Base-by-base conservation (phyloP, 495 filamentous ascomycete species). In the Xanthoparmelia taractica region DNA sequence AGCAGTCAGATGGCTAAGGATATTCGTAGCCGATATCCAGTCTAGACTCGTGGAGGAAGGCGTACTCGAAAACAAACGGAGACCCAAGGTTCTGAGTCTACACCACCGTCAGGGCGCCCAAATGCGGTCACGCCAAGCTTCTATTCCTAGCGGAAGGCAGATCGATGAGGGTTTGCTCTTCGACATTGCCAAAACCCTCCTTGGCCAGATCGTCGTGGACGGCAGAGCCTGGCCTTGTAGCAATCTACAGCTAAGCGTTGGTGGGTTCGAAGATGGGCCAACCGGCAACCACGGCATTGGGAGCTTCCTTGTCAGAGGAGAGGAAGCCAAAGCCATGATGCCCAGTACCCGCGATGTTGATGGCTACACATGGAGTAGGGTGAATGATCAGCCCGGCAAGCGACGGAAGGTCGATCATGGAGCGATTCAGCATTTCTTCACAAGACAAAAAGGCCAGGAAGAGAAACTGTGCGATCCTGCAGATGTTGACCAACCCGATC, bases 1-100 rank as follows among this genome's bases (percentile, higher is more conserved):
- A 73, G 95, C 86, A 3, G 78, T 83, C 10, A 87, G 85, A 68
- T 98, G 94, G 94, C 77, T 98, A 54, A 80, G 85, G 20, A 96
- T 98, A 61, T 97, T 98, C 73, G 87, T 85, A 18, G 91, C 92
- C 1, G 94, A 98, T 71, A 96, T 98, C 58, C 93, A 88, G 75
- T 86, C 87, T 27, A 85, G 94, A 55, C 79, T 97, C 36, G 87
- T 96, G 8, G 92, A 97, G 66, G 94, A 97, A 73, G 93, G 92
- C 41, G 86, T 96, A 20, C 76, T 95, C 66, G 93, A 96, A 72
- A 87, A 95, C 71, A 91, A 86, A 75, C 84, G 94, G 34, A 81
- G 92, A 61, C 94, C 94, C 8, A 90, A 84, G 71, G 90, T 87
- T 0, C 86, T 96, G 64, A 90, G 88, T 65, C 75, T 98, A 58